Base-by-base conservation (phyloP, 495 filamentous ascomycete species). In the Cudoniella acicularis region DNA sequence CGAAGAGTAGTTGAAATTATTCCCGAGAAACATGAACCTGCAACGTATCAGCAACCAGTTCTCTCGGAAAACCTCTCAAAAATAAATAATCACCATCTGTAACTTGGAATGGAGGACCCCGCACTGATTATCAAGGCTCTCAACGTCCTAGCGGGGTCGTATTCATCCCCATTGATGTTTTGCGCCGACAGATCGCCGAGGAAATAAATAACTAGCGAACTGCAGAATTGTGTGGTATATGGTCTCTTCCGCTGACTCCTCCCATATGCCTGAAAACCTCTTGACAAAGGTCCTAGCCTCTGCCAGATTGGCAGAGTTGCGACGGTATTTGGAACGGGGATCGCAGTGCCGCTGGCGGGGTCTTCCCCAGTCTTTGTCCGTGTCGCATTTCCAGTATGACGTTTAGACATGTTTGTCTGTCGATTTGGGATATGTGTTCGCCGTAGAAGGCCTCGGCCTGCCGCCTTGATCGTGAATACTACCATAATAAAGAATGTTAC, bases 181-280 rank as follows among this genome's bases (percentile, higher is more conserved):
- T 97, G 92, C 55, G 91, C 90, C 60, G 85, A 85, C 62, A 96
- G 62, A 69, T 97, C 92, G 13, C 91, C 90, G 42, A 81, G 81
- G 16, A 89, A 75, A 69, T 92, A 96, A 50, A 96, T 88, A 13
- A 89, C 76, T 27, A 96, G 71, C 45, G 88, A 82, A 61, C 83
- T 91, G 59, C 75, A 74, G 60, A 96, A 67, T 74, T 97, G 92
- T 2, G 90, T 96, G 9, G 78, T 70, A 67, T 88, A 90, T 6
- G 92, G 92, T 56, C 87, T 70, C 48, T 79, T 79, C 30, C 79
- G 75, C 70, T 94, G 90, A 13, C 80, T 79, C 24, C 87, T 79
- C 11, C 80, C 84, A 65, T 94, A 97, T 8, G 85, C 84, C 62
- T 82, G 74, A 53, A 92, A 83, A 1, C 82, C 75, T 56, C 83